Base-by-base conservation (phyloP, 2,329 filamentous ascomycete species). In the Sarocladium strictum region DNA sequence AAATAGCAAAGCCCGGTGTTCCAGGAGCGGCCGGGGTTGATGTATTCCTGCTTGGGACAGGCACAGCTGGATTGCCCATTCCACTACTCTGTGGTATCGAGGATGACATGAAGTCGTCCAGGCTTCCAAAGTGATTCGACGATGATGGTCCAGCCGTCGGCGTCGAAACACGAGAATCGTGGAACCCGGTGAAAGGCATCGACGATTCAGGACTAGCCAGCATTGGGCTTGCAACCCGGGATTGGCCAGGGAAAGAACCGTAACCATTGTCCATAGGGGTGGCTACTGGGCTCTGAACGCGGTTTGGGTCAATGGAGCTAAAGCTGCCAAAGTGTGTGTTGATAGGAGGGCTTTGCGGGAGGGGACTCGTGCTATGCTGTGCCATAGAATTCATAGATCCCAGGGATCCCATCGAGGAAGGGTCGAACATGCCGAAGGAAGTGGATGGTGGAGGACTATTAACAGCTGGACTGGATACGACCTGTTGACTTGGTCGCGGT, bases 1-100 rank as follows among this genome's bases (percentile, higher is more conserved):
- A 71, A 37, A 71, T 70, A 23, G 67, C 64, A 55, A 71, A 71
- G 15, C 69, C 68, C 33, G 69, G 68, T 3, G 68, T 71, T 7
- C 56, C 53, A 33, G 38, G 19, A 15, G 38, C 29, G 14, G 12
- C 50, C 2, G 50, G 33, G 17, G 50, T 47, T 3, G 43, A 6
- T 7, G 43, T 6, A 17, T 14, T 17, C 24, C 24, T 47, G 24
- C 24, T 47, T 15, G 43, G 24, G 3, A 24, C 24, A 3, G 21
- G 23, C 43, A 47, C 29, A 15, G 23, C 23, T 23, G 27, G 43
- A 47, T 11, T 47, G 21, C 43, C 29, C 14, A 47, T 47, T 3
- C 23, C 3, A 15, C 6, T 29, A n/a, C 3, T 37, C 24, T 51
- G 47, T 14, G 32, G 50, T n/a, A 27, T n/a, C 3, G 32, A 27